These are phyloP conservation scores for Colletotrichum sp. DNA, from an alignment of 2,329 filamentous ascomycete genomes.

Conservation along the genomic window DNA sequence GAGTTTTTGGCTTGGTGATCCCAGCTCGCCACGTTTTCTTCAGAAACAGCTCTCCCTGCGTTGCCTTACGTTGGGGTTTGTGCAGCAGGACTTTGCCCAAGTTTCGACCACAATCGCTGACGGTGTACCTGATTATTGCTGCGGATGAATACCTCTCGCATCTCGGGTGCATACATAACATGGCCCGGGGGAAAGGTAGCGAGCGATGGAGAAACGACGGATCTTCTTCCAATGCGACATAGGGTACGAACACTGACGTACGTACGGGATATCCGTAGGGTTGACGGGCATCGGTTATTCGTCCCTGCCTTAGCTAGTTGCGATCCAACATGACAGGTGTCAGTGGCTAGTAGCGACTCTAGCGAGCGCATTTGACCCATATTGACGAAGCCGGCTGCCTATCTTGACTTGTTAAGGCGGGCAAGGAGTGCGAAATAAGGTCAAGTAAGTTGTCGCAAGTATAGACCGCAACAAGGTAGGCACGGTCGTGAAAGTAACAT, in stretches of 20 bases:
- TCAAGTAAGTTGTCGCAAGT: background rate
- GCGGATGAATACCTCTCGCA: background rate
- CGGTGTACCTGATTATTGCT: background rate
- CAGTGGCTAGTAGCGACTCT: background rate
- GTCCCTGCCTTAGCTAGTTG: background rate
- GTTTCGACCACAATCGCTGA: background rate
- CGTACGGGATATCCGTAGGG: background rate
- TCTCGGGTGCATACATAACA: background rate
- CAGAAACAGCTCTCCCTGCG: background rate
- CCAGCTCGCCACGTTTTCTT: conserved; percentile 18
- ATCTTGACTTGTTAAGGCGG: background rate
- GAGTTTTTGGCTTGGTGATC: background rate
- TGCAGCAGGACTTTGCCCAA: background rate
- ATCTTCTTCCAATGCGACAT: background rate
- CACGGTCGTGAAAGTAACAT: background rate
- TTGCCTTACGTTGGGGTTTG: background rate
- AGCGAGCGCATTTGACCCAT: background rate
- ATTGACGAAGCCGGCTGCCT: background rate
- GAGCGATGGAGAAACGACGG: background rate
- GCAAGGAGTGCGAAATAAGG: background rate
- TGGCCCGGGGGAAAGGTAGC: background rate
- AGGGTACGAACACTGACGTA: background rate
- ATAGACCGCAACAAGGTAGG: background rate
- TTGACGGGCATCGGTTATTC: background rate
- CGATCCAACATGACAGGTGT: background rate